These are phyloP conservation scores for Pichia exigua DNA, from an alignment of 805 yeast genomes.

Conservation along the genomic window DNA sequence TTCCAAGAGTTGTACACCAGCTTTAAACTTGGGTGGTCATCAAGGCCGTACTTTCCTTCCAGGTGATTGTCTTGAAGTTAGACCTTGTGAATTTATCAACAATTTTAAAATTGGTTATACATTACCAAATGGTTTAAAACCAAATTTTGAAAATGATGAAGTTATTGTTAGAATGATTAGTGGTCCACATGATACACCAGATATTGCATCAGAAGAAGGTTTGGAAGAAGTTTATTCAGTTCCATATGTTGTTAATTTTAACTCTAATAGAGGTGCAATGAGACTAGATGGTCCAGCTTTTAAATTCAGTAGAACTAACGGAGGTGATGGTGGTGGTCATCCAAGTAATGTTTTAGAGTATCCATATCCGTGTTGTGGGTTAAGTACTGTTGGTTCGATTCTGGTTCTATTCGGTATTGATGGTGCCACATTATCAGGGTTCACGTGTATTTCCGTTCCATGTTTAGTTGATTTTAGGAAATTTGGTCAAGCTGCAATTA, in stretches of 20 bases:
- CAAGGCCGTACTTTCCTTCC: slow-evolving; percentile 24
- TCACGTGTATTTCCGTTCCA: slow-evolving; percentile 23
- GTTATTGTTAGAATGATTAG: slow-evolving; percentile 17
- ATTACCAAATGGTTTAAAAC: slow-evolving; percentile 15
- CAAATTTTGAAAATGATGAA: slow-evolving; percentile 9
- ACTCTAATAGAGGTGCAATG: slow-evolving; percentile 26
- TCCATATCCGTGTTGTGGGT: slow-evolving; percentile 24
- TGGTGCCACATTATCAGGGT: slow-evolving; percentile 27
- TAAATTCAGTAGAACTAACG: slow-evolving; percentile 17
- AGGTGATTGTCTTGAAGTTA: slow-evolving; percentile 24
- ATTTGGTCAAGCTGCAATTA: slow-evolving; percentile 28
- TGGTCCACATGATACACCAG: slow-evolving; percentile 27
- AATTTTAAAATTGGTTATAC: slow-evolving; percentile 11
- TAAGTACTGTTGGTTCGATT: slow-evolving; percentile 22
- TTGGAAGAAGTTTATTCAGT: slow-evolving; percentile 16
- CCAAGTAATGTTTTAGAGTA: slow-evolving; percentile 26
- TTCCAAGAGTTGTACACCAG: slow-evolving; percentile 25
- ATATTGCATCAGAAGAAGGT: slow-evolving; percentile 22
- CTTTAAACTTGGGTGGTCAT: slow-evolving; percentile 24
- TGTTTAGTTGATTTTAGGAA: slow-evolving; percentile 25
- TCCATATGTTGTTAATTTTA: slow-evolving; percentile 20
- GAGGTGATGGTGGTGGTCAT: slow-evolving; percentile 28
- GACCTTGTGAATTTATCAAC: neutral
- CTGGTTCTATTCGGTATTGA: slow-evolving; percentile 24
- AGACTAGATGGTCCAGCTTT: slow-evolving; percentile 25